These are phyloP conservation scores for Aspergillus viridinutans DNA, from an alignment of 2,329 filamentous ascomycete species.

Conservation along the genomic window DNA sequence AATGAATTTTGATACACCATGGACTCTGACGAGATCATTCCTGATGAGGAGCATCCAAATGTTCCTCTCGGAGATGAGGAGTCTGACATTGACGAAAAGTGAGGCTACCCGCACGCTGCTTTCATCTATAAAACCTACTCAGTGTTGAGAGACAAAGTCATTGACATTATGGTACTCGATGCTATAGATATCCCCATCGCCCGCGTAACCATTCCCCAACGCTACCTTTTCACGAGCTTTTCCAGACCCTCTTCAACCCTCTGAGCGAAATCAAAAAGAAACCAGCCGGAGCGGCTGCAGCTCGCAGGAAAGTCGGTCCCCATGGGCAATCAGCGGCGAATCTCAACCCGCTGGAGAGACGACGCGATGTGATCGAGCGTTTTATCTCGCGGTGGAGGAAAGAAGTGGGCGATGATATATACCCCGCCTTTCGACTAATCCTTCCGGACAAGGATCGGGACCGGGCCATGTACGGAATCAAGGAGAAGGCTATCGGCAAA, in stretches of 20 bases:
- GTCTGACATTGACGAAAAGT: constrained; percentile 30
- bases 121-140: not conserved
- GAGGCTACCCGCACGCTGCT: not conserved
- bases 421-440: constrained; percentile 86
- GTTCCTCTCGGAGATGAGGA: constrained; percentile 16
- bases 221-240: constrained; percentile 76
- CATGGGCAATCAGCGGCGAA: constrained; percentile 47
- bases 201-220: constrained; percentile 78
- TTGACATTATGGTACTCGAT: constrained; percentile 2
- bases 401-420: constrained; percentile 88
- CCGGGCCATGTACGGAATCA: constrained; percentile 86
- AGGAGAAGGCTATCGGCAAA: constrained; percentile 86
- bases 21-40: constrained; percentile 27
- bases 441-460: constrained; percentile 90
- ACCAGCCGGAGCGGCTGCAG: constrained; percentile 52
- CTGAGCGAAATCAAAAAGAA: constrained; percentile 72
- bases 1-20: constrained; percentile 11
- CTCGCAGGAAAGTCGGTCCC: constrained; percentile 57
- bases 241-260: constrained; percentile 75
- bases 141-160: not conserved
- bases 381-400: constrained; percentile 85
- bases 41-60: constrained; percentile 9
- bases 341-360: constrained; percentile 69
- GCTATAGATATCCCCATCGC: constrained; percentile 68
- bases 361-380: constrained; percentile 73